phyloP scores from a whole-genome alignment of 345 rosid genomes.

The Acer saccharum region DNA sequence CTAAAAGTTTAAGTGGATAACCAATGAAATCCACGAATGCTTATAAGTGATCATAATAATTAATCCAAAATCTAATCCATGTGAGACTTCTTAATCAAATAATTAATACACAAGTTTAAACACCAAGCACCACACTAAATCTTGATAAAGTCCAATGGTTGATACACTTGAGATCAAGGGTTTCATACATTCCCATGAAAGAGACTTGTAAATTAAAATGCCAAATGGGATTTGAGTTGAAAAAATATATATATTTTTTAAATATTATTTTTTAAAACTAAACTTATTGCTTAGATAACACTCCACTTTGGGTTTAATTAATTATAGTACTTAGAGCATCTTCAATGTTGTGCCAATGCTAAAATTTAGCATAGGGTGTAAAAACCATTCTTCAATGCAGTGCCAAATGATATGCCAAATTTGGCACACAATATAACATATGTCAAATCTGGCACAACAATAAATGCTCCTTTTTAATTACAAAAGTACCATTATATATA shows the following conservation, averaged over 20 bases:
- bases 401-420: too few species aligned
- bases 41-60: too few species aligned
- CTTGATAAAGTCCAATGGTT: not conserved
- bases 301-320: not conserved
- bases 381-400: too few species aligned
- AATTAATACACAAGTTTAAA: not conserved
- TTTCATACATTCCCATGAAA: not conserved
- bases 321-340: not conserved
- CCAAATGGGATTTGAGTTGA: not conserved
- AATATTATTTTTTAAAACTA: not conserved
- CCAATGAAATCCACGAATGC: too few species aligned
- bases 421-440: too few species aligned
- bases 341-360: too few species aligned
- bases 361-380: too few species aligned
- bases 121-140: not conserved
- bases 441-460: too few species aligned
- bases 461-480: too few species aligned
- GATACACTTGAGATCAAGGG: not conserved
- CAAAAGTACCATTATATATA: too few species aligned
- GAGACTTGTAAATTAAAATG: not conserved
- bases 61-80: too few species aligned
- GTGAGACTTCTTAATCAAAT: not conserved
- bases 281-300: slow-evolving; percentile 7
- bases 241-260: not conserved
- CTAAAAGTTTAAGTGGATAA: too few species aligned